Evolutionary conservation across 192 early-diverging fungal genomes (phyloP).

Genomic region (Backusella liffmaniae): DNA sequence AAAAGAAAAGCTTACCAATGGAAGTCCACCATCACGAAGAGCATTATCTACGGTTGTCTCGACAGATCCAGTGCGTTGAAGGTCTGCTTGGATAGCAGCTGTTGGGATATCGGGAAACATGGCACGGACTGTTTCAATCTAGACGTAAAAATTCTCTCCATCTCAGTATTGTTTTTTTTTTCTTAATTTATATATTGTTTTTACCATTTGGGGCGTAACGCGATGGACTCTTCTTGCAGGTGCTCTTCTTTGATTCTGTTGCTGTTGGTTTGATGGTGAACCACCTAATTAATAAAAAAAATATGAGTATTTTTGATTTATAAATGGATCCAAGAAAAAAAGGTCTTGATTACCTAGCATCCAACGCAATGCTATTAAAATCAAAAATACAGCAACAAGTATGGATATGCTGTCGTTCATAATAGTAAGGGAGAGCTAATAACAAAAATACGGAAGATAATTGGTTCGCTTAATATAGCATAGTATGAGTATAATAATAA

Average conservation of each 20-base stretch:
- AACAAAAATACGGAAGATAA: too few relatives aligned
- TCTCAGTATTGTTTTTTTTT: not conserved
- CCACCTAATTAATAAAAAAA: conserved; percentile 7
- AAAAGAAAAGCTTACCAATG: conserved; percentile 41
- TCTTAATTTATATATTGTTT: not conserved
- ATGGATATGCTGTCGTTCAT: conserved; percentile 64
- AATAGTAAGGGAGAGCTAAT: not conserved
- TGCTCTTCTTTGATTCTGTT: conserved; percentile 9
- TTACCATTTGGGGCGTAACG: conserved; percentile 40
- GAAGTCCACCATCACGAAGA: conserved; percentile 60
- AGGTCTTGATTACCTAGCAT: conserved; percentile 42
- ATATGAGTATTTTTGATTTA: not conserved
- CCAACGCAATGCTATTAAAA: conserved; percentile 56
- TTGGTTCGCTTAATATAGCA: not conserved
- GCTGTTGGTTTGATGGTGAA: conserved; percentile 4
- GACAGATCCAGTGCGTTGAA: conserved; percentile 81
- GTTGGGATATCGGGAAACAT: conserved; percentile 86
- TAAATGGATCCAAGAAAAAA: not conserved
- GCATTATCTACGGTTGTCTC: conserved; percentile 82
- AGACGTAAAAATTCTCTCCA: not conserved
- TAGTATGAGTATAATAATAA: too few relatives aligned
- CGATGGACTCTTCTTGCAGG: conserved; percentile 20
- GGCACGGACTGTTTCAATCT: conserved; percentile 68
- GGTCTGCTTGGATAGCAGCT: conserved; percentile 70
- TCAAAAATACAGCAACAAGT: conserved; percentile 56